Base-by-base conservation (phyloP, 148 eudicot genomes). In the Pharnaceum exiguum region DNA sequence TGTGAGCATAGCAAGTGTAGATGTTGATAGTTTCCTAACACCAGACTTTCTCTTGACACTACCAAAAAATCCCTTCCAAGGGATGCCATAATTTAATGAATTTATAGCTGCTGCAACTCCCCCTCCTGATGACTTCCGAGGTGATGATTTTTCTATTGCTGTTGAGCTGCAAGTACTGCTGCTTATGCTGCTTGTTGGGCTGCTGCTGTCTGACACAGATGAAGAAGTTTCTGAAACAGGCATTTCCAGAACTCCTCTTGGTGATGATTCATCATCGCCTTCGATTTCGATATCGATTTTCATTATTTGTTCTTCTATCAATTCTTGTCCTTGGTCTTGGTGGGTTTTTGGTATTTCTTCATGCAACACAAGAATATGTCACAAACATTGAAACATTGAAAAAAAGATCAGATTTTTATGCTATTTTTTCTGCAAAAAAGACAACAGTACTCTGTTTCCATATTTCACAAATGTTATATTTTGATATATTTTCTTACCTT, bases 241-340 rank as follows among this genome's bases (percentile, higher is more conserved):
- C 25, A 68, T 72, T 36, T 93, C 99, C 19, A 93, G 36, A 1
- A 83, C 95, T 4, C 90, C 86, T 52, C 96, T 78, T 4, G 99
- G 99, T 0, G 99, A 93, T 10, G 81, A 24, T 26, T 68, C 51
- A 23, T 71, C n/a, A n/a, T n/a, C n/a, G n/a, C n/a, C n/a, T n/a
- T n/a, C 80, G 8, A 48, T 33, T 43, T 26, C 45, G 1, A 62
- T 54, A 13, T 16, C 63, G 5, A 53, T 21, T 15, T 64, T 72
- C 0, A 33, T 25, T 15, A 38, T 37, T n/a, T n/a, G n/a, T 51
- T 5, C 66, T 7, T 58, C 25, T 5, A 46, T 40, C 12, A 21
- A 13, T 27, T 62, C 78, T 22, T 51, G 23, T 64, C 59, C 72
- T 49, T 56, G 50, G 60, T 60, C 63, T 13, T 78, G 46, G 6